Base-by-base conservation (phyloP, 345 rosid genomes). In the Hibiscus syriacus region DNA sequence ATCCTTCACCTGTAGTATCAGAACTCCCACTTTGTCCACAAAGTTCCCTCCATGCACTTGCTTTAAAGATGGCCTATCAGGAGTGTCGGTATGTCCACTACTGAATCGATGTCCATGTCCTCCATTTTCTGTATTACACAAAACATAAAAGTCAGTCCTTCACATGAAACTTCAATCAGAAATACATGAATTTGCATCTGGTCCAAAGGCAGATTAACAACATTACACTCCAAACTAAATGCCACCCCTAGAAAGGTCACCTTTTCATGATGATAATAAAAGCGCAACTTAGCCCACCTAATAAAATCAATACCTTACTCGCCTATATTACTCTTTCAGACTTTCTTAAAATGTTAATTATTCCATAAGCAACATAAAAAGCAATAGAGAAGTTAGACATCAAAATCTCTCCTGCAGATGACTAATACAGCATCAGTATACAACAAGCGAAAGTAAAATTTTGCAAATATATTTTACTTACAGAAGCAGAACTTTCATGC, bases 61-160 rank as follows among this genome's bases (percentile, higher is more conserved):
- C 55, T 69, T 75, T 2, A 76, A 66, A 43, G 63, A 74, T 1
- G 77, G 26, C 70, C 96, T 88, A 61, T 93, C 97, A 53, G 98
- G 98, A 68, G 94, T 87, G 64, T 93, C 94, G 90, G 97, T 68
- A 88, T 71, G 22, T 80, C 88, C 46, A 79, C 72, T 16, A 87
- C 72, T 64, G 69, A 73, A 56, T 93, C 94, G 78, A 82, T 72
- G 66, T 90, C 88, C 86, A 77, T 67, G 54, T 88, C 87, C 65
- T 93, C 97, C 98, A 88, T 90, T 49, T 55, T 65, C 79, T 80
- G 74, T 25, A 64, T 50, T 17, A 53, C 11, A 32, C 3, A 53
- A 20, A 53, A 22, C 20, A 65, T 17, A 63, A 16, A 58, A 34
- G 45, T 58, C 26, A 58, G 8, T 20, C 45, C 50, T 20, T 36